Evolutionary conservation across 2,329 filamentous ascomycete genomes (phyloP), one percentile per base, ranked within the genome.

Genomic region (Verticillium albo-atrum): DNA sequence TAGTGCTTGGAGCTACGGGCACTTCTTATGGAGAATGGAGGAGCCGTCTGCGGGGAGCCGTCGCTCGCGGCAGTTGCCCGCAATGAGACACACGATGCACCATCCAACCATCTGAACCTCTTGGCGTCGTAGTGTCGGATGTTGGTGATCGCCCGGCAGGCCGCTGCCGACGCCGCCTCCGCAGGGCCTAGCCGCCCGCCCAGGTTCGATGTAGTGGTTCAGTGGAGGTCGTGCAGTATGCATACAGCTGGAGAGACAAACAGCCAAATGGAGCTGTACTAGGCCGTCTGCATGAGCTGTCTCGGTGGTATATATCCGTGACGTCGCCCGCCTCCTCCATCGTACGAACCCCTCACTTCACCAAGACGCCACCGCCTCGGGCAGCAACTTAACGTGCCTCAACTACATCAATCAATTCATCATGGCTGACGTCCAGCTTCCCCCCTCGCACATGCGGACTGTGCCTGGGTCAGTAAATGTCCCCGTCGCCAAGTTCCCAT

Each of bases 401-500:
- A n/a, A n/a, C n/a, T n/a, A n/a, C n/a, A n/a, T n/a, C n/a, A n/a
- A n/a, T n/a, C n/a, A n/a, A n/a, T 20, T 10, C 54, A 56, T 28
- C 34, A 56, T 56, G 54, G 54, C 35, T n/a, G 54, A 35, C 20
- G 54, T 56, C 10, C 34, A 30, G 27, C 12, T 30, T 6, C 34
- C 28, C 34, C 54, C 54, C 34, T 56, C 54, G 6, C 42, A 56
- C 34, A 56, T 56, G 54, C 37, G 54, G 20, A 47, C 35, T 10
- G 12, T 56, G 65, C 77, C 81, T 0, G 85, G 84, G 56, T 87
- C 84, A 0, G 68, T 81, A 68, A 86, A 87, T 66, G 75, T 84
- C 47, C 67, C 72, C 2, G 66, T 81, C 3, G 78, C 77, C n/a
- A 67, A 74, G 26, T 79, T 81, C 55, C 79, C 74, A 9, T 63